Evolutionary conservation across 352 stramenopile species (phyloP).

Genomic region (Phytophthora uliginosa): DNA sequence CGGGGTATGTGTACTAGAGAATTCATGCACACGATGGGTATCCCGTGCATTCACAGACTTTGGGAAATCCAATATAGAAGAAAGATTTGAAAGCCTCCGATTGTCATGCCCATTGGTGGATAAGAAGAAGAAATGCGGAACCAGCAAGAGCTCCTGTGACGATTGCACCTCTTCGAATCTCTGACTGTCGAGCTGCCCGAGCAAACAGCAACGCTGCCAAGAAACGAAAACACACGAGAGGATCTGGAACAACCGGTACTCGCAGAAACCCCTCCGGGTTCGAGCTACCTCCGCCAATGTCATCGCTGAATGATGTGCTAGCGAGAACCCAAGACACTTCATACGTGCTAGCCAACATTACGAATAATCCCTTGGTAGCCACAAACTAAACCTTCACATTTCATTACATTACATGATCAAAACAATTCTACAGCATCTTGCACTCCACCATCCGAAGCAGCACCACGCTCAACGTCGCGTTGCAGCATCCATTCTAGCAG

Average conservation of each 20-base stretch:
- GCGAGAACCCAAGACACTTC: not conserved
- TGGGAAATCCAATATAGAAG: too few relatives aligned
- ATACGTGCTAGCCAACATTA: not conserved
- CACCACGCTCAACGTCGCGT: too few relatives aligned
- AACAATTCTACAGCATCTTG: too few relatives aligned
- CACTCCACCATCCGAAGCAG: too few relatives aligned
- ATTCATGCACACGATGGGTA: too few relatives aligned
- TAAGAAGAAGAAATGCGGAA: not conserved
- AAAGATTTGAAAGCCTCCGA: not conserved
- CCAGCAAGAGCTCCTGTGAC: not conserved
- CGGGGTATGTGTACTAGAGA: not conserved
- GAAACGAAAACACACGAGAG: not conserved
- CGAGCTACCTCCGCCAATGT: not conserved
- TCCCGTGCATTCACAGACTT: too few relatives aligned
- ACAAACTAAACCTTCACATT: not conserved
- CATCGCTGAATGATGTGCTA: not conserved
- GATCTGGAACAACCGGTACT: not conserved
- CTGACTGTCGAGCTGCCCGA: not conserved
- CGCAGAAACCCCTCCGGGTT: not conserved
- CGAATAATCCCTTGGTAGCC: not conserved
- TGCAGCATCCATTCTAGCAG: too few relatives aligned
- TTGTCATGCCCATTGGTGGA: not conserved
- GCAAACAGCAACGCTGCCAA: not conserved
- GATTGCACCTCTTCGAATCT: not conserved
- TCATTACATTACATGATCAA: too few relatives aligned